Evolutionary conservation across 2,329 filamentous ascomycete genomes (phyloP), one percentile per base, ranked within the genome.

Genomic region (Aureobasidium mangrovei): DNA sequence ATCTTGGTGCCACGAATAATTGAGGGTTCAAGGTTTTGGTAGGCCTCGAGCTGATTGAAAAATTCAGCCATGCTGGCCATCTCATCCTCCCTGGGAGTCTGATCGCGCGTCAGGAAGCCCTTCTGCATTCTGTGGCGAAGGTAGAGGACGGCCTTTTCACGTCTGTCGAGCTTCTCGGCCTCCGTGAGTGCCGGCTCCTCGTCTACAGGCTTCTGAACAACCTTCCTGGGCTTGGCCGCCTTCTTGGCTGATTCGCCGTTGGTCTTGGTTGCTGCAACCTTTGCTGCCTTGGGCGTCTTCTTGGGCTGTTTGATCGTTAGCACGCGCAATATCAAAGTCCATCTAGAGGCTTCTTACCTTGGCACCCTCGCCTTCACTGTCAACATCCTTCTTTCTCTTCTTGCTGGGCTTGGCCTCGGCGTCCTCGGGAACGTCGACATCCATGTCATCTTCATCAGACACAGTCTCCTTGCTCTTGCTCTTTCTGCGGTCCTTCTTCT

Each of bases 1-100:
- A 98, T 96, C 78, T 97, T 98, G 58, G 93, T 98, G 10, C 75
- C 77, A 59, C 88, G 83, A 64, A 97, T 95, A 63, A 96, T 93
- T 60, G 83, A 83, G 31, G 87, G 88, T 67, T 97, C 91, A 4
- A 97, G 80, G 60, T 95, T 87, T 1, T 81, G 69, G 77, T 82
- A 85, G 6, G 77, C 80, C 72, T 98, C 93, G 4, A 98, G 80
- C 69, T 94, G 88, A 31, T 77, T 79, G 55, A 94, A 77, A 64
- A 84, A 88, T 18, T 87, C 84, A 4, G 84, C 84, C 84, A 93
- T 90, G 45, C 75, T 72, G 58, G 81, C 75, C 86, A 91, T 91
- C 62, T 91, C 87, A 6, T 90, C 83, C 62, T 89, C 87, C 70
- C 91, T 86, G n/a, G 91, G 91, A 46, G 84, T 80, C 61, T 87